Percentiles rank a stretch among this genome's conserved stretches.
Conservation (phyloP, 78 protist genomes). For the Paratrimastix pyriformis region DNA sequence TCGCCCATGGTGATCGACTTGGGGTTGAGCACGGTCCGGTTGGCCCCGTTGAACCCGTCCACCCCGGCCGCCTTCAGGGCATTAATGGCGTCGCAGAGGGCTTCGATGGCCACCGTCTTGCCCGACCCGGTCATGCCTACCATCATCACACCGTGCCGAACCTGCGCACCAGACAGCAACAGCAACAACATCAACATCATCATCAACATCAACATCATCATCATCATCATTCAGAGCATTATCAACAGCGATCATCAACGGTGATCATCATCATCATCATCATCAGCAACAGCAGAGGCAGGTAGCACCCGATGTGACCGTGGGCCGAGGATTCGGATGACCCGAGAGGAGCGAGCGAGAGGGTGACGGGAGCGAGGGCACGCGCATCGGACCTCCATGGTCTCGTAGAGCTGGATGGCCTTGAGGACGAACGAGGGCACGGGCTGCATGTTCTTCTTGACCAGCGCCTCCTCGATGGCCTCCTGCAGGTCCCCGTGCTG, state of each 20-base stretch:
- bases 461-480: neutral
- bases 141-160: conserved; percentile 78
- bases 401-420: conserved; percentile 52
- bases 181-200: no score
- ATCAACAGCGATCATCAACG: no score
- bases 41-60: neutral
- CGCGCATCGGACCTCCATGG: conserved; percentile 37
- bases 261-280: no score
- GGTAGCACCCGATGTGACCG: no score
- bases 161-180: no score
- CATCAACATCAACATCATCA: no score
- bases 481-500: conserved; percentile 19
- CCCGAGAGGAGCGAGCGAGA: no score
- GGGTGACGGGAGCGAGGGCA: no score
- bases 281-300: no score
- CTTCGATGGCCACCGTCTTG: conserved; percentile 26
- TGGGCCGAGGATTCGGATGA: no score
- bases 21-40: conserved; percentile 40
- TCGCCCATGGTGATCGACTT: conserved; percentile 50
- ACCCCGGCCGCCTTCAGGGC: neutral
- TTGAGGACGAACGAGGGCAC: conserved; percentile 36
- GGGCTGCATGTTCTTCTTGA: conserved; percentile 12
- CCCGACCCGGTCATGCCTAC: conserved; percentile 59
- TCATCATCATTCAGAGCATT: no score
- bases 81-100: conserved; percentile 18